Evolutionary conservation across 1,284 basidiomycete species (phyloP), one percentile per base, ranked within the genome.

Genomic region (Leccinum colubrinum): DNA sequence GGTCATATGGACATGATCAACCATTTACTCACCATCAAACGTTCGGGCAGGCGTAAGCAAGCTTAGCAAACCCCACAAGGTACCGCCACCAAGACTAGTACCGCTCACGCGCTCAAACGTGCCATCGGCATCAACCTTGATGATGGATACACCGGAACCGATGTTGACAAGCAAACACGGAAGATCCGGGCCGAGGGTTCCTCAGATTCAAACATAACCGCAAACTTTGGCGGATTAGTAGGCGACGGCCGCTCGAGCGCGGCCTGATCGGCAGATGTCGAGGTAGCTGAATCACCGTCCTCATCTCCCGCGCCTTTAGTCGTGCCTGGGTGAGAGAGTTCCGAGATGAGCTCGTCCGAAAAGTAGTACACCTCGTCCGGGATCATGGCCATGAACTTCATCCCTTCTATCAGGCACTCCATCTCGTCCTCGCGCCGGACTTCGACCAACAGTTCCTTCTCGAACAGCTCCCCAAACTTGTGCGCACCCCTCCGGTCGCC

Each of bases 321-420:
- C 43, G 70, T 68, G 59, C 72, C 70, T 9, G 86, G 83, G 73
- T 94, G 92, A 54, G 92, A 90, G 30, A 94, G 88, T 58, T 86
- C 89, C 76, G 94, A 90, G 59, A 98, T 96, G 67, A 98, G 87
- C 78, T 98, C 93, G 77, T 99, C 97, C 53, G 95, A 97, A 80
- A 98, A 99, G 83, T 91, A 98, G 78, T 98, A 99, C 37, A 96
- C 96, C 77, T 99, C 97, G 77, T 97, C 91, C 35, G 97, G 97
- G 63, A 99, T 97, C 72, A 94, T 87, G 33, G 93, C 91, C 76
- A 98, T 93, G 78, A 99, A 99, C 76, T 95, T 94, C 71, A 99
- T 83, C 15, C 97, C 97, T 66, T 96, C 92, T 67, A 99, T 99
- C 70, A 99, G 79, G 72, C 97, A 98, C 78, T 94, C 95, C 97